Evolutionary conservation across 805 yeast species (phyloP), one percentile per base, ranked within the genome.

Genomic region (Ogataea methylovora): DNA sequence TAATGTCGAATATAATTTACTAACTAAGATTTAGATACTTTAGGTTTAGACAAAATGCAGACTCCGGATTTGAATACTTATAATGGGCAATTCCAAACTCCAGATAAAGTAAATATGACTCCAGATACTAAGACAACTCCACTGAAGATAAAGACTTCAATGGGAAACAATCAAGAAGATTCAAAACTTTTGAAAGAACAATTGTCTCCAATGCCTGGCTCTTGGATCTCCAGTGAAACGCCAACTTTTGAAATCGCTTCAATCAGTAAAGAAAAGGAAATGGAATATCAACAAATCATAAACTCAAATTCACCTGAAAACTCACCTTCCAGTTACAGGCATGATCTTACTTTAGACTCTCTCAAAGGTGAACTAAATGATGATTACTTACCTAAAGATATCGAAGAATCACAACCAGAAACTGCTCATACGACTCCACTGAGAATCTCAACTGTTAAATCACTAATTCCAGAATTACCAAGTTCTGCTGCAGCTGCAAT

Each of bases 151-250:
- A 23, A 20, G 15, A 29, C 26, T 5, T 27, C 35, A 3, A 22
- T 29, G n/a, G 28, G 26, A 17, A 40, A 43, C 2, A 39, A 49
- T 5, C 45, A 42, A 22, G 47, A 42, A 19, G 58, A 54, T 28
- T 56, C 46, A 37, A 44, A 46, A 3, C 49, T 54, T 27, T 37
- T 51, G 2, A 29, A 46, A 4, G 45, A 48, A 5, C 49, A 48
- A 30, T 25, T 48, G 17, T 52, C 54, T 4, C 53, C 55, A 23
- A 48, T 48, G 47, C 53, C 59, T 11, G 54, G 55, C 6, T 45
- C 54, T 5, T 54, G 58, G 61, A 41, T 45, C 8, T 30, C 36
- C 10, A 43, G 39, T 20, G 41, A 43, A 19, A 36, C 36, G 10
- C 37, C 35, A 5, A 35, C 33, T 13, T 45, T 45, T 23, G 44